phyloP scores from a whole-genome alignment of 2,329 filamentous ascomycete genomes.

The Cryphonectria carpinicola region DNA sequence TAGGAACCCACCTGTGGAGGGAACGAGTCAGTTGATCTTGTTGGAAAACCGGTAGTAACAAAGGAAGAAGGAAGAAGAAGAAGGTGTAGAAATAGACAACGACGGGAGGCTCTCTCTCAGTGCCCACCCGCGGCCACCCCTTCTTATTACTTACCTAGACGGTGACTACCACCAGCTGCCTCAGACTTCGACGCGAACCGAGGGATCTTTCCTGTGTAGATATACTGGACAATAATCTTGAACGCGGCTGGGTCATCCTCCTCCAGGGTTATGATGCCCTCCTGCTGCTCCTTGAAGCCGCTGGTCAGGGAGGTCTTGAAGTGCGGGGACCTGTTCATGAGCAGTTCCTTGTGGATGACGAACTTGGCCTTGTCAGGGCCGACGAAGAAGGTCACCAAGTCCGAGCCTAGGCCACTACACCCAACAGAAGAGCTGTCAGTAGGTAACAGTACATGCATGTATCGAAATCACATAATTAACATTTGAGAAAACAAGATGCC shows the following conservation, averaged over 20 bases:
- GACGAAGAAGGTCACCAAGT: background rate
- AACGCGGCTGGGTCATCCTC: background rate
- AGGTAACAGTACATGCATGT: too few relatives aligned
- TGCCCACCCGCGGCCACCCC: too few relatives aligned
- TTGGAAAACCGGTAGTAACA: too few relatives aligned
- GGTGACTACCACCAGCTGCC: too few relatives aligned
- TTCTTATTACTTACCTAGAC: too few relatives aligned
- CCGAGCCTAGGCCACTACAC: background rate
- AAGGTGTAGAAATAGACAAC: too few relatives aligned
- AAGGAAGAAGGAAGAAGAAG: too few relatives aligned
- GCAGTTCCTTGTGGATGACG: background rate
- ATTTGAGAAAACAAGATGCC: background rate
- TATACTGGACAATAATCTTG: background rate
- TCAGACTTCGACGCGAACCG: background rate
- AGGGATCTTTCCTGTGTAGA: background rate
- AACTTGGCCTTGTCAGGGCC: background rate
- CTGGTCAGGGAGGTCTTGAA: background rate
- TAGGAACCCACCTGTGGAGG: too few relatives aligned
- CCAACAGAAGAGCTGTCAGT: background rate
- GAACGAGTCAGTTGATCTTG: too few relatives aligned
- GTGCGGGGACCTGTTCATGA: background rate
- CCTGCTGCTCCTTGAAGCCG: background rate
- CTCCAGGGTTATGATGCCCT: background rate
- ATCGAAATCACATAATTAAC: background rate
- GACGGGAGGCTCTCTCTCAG: too few relatives aligned